Evolutionary conservation across 2,329 filamentous ascomycete genomes (phyloP).

Genomic region (Mariannaea sp.): DNA sequence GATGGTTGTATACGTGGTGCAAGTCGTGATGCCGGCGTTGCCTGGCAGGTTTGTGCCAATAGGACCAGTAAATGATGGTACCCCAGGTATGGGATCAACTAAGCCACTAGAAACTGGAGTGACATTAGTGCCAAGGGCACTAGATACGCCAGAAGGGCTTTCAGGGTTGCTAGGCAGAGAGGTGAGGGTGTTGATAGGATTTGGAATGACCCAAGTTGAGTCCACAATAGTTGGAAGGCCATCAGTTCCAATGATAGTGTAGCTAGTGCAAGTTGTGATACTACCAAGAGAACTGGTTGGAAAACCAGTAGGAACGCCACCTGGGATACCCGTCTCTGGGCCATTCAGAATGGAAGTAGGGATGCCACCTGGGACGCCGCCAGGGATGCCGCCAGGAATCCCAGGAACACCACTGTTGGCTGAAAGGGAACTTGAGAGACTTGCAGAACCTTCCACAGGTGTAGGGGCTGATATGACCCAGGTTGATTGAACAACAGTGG

Average conservation of each 20-base stretch:
- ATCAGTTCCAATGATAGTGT: slow-evolving; percentile 37
- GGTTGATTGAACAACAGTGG: slow-evolving; percentile 38
- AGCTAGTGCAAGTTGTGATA: slow-evolving; percentile 38
- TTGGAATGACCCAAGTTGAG: slow-evolving; percentile 40
- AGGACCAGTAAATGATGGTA: slow-evolving; percentile 5
- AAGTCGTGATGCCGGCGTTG: slow-evolving; percentile 27
- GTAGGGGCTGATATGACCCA: slow-evolving; percentile 24
- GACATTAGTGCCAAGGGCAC: slow-evolving; percentile 21
- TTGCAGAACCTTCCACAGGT: slow-evolving; percentile 9
- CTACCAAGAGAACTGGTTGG: neutral
- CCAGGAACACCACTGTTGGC: slow-evolving; percentile 14
- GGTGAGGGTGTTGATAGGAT: slow-evolving; percentile 29
- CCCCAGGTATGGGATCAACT: slow-evolving; percentile 12
- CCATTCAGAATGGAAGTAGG: slow-evolving; percentile 5
- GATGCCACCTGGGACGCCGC: neutral
- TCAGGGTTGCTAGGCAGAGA: slow-evolving; percentile 14
- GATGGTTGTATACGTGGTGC: slow-evolving; percentile 33
- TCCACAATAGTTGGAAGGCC: slow-evolving; percentile 39
- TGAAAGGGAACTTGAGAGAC: slow-evolving; percentile 8
- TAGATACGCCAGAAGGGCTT: slow-evolving; percentile 22
- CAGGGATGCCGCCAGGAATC: slow-evolving; percentile 10
- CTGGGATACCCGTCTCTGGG: neutral
- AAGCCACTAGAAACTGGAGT: slow-evolving; percentile 21
- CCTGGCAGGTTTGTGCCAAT: slow-evolving; percentile 14
- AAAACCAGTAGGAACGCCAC: slow-evolving; percentile 11